These are phyloP conservation scores for Tolypocladium ovalisporum DNA, from an alignment of 2,329 filamentous ascomycete species.

Conservation along the genomic window DNA sequence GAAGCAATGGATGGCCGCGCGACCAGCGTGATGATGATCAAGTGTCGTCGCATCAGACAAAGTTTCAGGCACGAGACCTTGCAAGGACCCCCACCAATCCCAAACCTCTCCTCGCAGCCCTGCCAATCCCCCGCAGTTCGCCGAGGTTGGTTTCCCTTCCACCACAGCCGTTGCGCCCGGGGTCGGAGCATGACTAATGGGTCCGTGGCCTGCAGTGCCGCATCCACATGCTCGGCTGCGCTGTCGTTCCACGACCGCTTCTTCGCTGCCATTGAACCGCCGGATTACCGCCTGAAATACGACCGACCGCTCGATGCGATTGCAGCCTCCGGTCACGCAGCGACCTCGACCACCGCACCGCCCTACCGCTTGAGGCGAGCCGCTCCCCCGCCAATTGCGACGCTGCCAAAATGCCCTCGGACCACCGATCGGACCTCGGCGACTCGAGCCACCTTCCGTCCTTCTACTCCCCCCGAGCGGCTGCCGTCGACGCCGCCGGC, in stretches of 20 bases:
- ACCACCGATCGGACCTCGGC: conserved; percentile 11
- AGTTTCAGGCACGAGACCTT: background rate
- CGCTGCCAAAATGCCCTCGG: conserved; percentile 14
- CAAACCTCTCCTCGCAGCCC: background rate
- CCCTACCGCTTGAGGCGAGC: background rate
- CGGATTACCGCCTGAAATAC: background rate
- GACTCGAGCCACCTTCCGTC: conserved; percentile 29
- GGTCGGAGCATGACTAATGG: background rate
- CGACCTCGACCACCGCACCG: background rate
- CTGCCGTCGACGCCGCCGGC: conserved; percentile 13
- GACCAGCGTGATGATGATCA: background rate
- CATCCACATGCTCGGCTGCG: background rate
- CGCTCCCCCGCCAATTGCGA: background rate
- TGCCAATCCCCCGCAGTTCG: background rate
- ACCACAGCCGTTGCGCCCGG: background rate
- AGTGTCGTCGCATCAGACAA: background rate
- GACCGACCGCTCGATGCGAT: background rate
- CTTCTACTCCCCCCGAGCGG: conserved; percentile 33
- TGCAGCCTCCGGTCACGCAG: background rate
- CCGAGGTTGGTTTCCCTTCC: background rate
- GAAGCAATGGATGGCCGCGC: background rate
- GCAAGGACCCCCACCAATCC: background rate
- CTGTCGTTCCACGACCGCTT: background rate
- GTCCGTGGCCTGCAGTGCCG: background rate
- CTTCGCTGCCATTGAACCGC: background rate